Base-by-base conservation (phyloP, 257 asterid genomes). In the Primulina eburnea region DNA sequence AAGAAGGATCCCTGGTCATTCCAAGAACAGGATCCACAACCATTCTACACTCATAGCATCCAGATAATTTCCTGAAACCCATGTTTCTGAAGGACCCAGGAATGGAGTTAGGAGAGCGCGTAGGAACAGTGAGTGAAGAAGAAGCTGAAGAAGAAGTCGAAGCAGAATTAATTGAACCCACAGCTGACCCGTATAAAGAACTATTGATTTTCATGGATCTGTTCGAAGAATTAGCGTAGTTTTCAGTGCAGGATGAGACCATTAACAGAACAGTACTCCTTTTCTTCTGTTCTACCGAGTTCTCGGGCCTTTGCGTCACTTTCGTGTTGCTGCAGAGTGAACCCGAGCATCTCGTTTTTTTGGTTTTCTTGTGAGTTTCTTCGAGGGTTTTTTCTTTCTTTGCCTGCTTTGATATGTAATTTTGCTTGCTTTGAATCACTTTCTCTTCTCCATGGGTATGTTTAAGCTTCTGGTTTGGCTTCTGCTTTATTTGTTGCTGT, bases 41-140 rank as follows among this genome's bases (percentile, higher is more conserved):
- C 91, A 91, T 89, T 72, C 90, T 78, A 12, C 97, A 91, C 74
- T 91, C 97, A 62, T 91, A 89, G 72, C 97, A 91, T 2, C 96
- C 92, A 0, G 97, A 89, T 0, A 91, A 79, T 59, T 84, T 91
- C 79, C 97, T 78, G 40, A 90, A 90, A 7, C 90, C 95, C 95
- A 89, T 89, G 34, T 75, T 85, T 66, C 90, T 77, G 73, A 87
- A 80, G 8, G 95, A 81, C 20, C 88, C 88, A 11, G 84, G 70
- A 30, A 81, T 68, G 29, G 87, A 72, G 26, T 90, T 82, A 10
- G 84, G 75, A 52, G 82, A 71, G 21, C 81, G 69, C 10, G 37
- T 65, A 1, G 76, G 34, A 60, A 74, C 65, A 38, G 11, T 71
- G 64, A 82, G 77, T 16, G 83, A 71, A 62, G 85, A 73, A 0